Percentiles rank a stretch among this genome's conserved stretches.
Evolutionary conservation across 2,329 filamentous ascomycete species (phyloP).

Genomic region (Xylaria digitata): DNA sequence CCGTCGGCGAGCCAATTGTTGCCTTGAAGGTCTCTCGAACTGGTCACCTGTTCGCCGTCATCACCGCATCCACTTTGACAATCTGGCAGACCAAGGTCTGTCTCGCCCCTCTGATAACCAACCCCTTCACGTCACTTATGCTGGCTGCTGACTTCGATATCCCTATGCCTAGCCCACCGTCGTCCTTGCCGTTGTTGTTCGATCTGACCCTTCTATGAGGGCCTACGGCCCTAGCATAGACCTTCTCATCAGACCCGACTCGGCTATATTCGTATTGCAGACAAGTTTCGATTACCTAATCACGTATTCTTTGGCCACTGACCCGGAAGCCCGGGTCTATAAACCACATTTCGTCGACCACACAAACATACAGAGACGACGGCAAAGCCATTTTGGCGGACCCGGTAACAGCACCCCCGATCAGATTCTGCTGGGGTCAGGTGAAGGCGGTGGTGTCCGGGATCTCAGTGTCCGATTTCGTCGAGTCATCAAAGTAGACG

Average conservation of each 20-base stretch:
- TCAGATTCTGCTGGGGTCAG: slow-evolving; percentile 76
- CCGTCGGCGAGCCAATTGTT: slow-evolving; percentile 71
- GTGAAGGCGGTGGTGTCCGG: slow-evolving; percentile 82
- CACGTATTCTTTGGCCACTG: slow-evolving; percentile 90
- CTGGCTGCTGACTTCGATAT: slow-evolving; percentile 44
- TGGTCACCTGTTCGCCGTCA: slow-evolving; percentile 86
- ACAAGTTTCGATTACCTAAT: slow-evolving; percentile 89
- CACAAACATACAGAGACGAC: slow-evolving; percentile 70
- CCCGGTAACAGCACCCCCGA: slow-evolving; percentile 66
- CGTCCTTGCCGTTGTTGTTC: slow-evolving; percentile 84
- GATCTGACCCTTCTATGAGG: slow-evolving; percentile 81
- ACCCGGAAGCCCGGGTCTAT: slow-evolving; percentile 85
- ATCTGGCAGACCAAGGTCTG: slow-evolving; percentile 95
- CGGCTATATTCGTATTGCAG: slow-evolving; percentile 89
- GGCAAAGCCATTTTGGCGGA: slow-evolving; percentile 70
- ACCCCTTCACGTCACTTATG: slow-evolving; percentile 39
- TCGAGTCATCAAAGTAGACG: slow-evolving; percentile 98
- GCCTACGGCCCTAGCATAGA: slow-evolving; percentile 88
- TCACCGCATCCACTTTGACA: slow-evolving; percentile 86
- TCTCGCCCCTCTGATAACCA: slow-evolving; percentile 29
- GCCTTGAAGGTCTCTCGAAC: slow-evolving; percentile 81
- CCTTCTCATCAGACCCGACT: slow-evolving; percentile 88
- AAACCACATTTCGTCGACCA: slow-evolving; percentile 80
- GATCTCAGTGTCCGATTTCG: slow-evolving; percentile 93
- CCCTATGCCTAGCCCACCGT: slow-evolving; percentile 76